Conservation (phyloP, 1,284 basidiomycete genomes). For the Coniferiporia sulphurascens region DNA sequence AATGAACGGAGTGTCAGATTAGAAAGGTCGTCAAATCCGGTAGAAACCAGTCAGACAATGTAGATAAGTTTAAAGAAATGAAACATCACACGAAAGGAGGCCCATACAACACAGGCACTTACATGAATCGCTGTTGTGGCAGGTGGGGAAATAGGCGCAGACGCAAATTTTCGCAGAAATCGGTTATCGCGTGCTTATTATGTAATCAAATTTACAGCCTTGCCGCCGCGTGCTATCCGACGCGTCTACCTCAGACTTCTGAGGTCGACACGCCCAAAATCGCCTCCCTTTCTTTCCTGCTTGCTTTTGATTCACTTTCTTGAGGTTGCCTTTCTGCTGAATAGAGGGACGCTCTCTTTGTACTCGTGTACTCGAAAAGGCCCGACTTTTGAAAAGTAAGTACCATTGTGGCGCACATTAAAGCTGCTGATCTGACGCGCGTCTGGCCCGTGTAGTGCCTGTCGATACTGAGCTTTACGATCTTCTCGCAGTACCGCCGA, state of each 20-base stretch:
- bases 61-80: slow-evolving; percentile 59
- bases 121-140: slow-evolving; percentile 1
- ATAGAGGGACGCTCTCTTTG: background rate
- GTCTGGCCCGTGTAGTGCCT: slow-evolving; percentile 45
- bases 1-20: slow-evolving; percentile 30
- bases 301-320: background rate
- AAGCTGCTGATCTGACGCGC: background rate
- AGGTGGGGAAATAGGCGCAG: background rate
- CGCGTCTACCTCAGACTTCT: background rate
- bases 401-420: background rate
- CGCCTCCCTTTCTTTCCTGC: background rate
- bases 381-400: background rate
- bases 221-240: too few species aligned
- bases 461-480: slow-evolving; percentile 77
- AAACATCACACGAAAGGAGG: slow-evolving; percentile 43
- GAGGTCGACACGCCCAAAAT: background rate
- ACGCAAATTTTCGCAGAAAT: background rate
- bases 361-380: background rate
- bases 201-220: too few species aligned
- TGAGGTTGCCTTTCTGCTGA: background rate
- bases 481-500: slow-evolving; percentile 63
- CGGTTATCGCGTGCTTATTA: too few species aligned
- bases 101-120: background rate
- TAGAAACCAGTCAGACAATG: slow-evolving; percentile 68
- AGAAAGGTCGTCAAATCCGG: slow-evolving; percentile 39